These are phyloP conservation scores for Truncatella angustata DNA, from an alignment of 2,329 filamentous ascomycete genomes.

Conservation along the genomic window DNA sequence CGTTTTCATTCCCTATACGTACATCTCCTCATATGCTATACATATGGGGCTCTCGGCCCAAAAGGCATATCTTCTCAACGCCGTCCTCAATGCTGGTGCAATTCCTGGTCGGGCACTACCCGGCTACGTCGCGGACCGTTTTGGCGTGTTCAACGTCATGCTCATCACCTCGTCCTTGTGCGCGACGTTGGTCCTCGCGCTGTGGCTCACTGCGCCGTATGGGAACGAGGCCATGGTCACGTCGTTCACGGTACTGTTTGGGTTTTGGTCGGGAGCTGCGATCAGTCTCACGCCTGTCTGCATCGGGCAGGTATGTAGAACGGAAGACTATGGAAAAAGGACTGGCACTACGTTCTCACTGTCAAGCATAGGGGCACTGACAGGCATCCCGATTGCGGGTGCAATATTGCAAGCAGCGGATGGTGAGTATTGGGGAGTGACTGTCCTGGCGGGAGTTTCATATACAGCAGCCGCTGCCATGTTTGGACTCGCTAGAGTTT, in stretches of 20 bases:
- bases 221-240: constrained; percentile 38
- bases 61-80: constrained; percentile 45
- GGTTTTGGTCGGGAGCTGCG: constrained; percentile 47
- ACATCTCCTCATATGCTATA: constrained; percentile 45
- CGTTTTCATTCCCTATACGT: constrained; percentile 44
- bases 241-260: constrained; percentile 43
- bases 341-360: constrained; percentile 49
- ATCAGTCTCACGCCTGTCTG: constrained; percentile 66
- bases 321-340: constrained; percentile 58
- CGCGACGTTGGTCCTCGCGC: constrained; percentile 37
- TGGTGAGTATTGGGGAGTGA: neutral
- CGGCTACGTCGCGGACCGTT: constrained; percentile 62
- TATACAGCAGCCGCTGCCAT: neutral
- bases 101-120: constrained; percentile 65
- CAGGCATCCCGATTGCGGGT: neutral
- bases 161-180: constrained; percentile 52
- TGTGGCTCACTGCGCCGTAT: constrained; percentile 45
- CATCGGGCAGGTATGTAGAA: constrained; percentile 67
- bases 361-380: neutral
- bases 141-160: constrained; percentile 68
- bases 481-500: neutral
- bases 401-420: neutral
- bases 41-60: neutral
- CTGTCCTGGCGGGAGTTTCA: neutral
- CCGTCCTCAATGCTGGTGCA: constrained; percentile 66